Conservation (phyloP, 768 basidiomycete genomes). For the Udeniomyces megalosporus region DNA sequence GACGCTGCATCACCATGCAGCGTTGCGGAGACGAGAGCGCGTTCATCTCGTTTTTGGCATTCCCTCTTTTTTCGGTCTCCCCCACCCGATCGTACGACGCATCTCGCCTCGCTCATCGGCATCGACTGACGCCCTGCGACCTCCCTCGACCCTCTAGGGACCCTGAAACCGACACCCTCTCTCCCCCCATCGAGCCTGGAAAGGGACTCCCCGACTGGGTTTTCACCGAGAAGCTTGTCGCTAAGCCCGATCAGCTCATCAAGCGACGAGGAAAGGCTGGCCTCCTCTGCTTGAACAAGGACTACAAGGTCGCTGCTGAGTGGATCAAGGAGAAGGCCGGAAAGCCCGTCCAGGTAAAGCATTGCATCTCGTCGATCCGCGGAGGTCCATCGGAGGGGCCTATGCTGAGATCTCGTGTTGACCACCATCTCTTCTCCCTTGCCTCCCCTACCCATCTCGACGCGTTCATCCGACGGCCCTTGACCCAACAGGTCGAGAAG, state of each 20-base stretch:
- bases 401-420: too few relatives aligned
- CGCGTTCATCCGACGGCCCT: background rate
- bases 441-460: slow-evolving; percentile 15
- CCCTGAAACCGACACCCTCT: slow-evolving; percentile 45
- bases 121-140: background rate
- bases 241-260: slow-evolving; percentile 96
- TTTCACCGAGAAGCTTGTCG: slow-evolving; percentile 67
- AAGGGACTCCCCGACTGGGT: slow-evolving; percentile 58
- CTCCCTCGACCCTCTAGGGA: slow-evolving; percentile 43
- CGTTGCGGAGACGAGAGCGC: too few relatives aligned
- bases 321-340: slow-evolving; percentile 84
- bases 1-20: too few relatives aligned
- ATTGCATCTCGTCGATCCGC: too few relatives aligned
- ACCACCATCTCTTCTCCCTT: slow-evolving; percentile 15
- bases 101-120: background rate
- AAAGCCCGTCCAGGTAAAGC: slow-evolving; percentile 59
- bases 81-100: background rate
- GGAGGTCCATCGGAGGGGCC: too few relatives aligned
- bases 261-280: slow-evolving; percentile 98
- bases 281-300: slow-evolving; percentile 82
- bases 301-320: slow-evolving; percentile 65
- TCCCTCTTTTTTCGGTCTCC: too few relatives aligned
- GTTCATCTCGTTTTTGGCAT: background rate
- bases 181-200: slow-evolving; percentile 38
- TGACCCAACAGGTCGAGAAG: slow-evolving; percentile 80